A percentile compares a stretch with the other conserved stretches of the same genome.
phyloP scores from a whole-genome alignment of 176 grass and related monocot species.

The Musa schizocarpa region DNA sequence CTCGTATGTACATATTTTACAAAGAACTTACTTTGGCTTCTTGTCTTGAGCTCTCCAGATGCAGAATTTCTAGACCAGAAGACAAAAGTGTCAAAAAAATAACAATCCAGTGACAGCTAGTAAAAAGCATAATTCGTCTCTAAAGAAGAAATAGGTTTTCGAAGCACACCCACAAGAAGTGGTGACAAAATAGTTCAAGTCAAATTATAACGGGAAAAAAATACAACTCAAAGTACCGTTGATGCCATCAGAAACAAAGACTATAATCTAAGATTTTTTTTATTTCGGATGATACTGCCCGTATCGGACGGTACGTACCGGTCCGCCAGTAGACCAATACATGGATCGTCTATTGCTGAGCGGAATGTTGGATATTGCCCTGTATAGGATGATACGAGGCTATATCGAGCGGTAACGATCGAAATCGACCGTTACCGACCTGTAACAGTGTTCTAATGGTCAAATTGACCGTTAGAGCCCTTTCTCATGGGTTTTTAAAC shows the following conservation, averaged over 20 bases:
- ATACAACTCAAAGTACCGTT: too few species aligned
- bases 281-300: too few species aligned
- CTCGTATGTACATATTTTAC: background rate
- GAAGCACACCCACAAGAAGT: background rate
- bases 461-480: too few species aligned
- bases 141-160: background rate
- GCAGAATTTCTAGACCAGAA: constrained; percentile 6
- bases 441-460: too few species aligned
- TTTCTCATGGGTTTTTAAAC: too few species aligned
- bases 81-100: background rate
- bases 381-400: too few species aligned
- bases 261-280: background rate
- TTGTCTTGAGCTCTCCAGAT: constrained; percentile 7
- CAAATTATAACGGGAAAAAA: background rate
- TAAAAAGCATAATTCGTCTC: background rate
- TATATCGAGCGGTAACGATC: too few species aligned
- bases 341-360: too few species aligned
- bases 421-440: too few species aligned
- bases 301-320: too few species aligned
- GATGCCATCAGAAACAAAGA: background rate
- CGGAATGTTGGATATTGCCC: too few species aligned
- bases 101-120: background rate
- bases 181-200: background rate
- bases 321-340: too few species aligned
- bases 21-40: constrained; percentile 16